Conservation (phyloP, 2,329 filamentous ascomycete species). For the Allantophomopsis lycopodina region DNA sequence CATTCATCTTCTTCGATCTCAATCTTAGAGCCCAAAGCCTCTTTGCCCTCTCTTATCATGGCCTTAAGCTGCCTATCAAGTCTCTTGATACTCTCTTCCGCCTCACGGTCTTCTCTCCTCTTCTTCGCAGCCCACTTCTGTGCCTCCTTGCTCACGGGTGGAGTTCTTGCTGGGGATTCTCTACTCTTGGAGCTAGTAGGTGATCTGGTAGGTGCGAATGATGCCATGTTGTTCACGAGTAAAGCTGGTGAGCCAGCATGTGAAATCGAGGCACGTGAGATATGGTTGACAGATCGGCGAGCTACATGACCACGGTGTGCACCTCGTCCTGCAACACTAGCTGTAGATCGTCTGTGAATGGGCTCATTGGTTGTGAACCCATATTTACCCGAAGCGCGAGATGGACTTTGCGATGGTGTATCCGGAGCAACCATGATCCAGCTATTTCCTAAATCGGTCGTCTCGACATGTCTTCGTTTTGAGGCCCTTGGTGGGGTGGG, state of each 20-base stretch:
- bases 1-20: not conserved
- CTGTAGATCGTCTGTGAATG: constrained; percentile 2
- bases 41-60: constrained; percentile 81
- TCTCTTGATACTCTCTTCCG: constrained; percentile 65
- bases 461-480: constrained; percentile 32
- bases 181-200: constrained; percentile 11
- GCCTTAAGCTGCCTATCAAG: constrained; percentile 69
- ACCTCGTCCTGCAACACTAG: constrained; percentile 12
- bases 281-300: constrained; percentile 17
- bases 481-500: constrained; percentile 24
- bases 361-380: not conserved
- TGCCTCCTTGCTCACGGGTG: constrained; percentile 42
- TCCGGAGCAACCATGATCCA: constrained; percentile 52
- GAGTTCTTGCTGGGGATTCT: constrained; percentile 7
- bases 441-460: constrained; percentile 43
- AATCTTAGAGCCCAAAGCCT: constrained; percentile 61
- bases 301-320: constrained; percentile 14
- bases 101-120: constrained; percentile 59
- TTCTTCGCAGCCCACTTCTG: constrained; percentile 60
- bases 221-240: constrained; percentile 30
- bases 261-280: constrained; percentile 27
- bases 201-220: constrained; percentile 35
- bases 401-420: not conserved
- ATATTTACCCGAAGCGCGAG: not conserved
- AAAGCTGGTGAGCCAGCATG: constrained; percentile 29